phyloP scores from a whole-genome alignment of 352 stramenopile species.

The Pythium aquatile region DNA sequence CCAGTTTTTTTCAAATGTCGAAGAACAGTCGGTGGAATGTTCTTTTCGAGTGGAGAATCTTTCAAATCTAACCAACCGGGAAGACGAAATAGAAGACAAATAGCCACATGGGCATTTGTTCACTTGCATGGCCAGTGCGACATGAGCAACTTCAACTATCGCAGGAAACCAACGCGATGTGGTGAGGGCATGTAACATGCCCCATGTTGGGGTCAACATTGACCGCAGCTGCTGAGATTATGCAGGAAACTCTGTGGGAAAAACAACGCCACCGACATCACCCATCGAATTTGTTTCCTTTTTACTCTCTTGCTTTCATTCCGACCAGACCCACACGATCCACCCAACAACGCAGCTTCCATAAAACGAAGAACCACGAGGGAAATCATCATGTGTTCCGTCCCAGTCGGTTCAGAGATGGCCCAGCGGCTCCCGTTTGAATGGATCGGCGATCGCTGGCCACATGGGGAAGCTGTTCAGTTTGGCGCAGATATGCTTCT shows the following conservation, averaged over 20 bases:
- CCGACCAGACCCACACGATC: too few relatives aligned
- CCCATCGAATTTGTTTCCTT: too few relatives aligned
- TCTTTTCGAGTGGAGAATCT: background rate
- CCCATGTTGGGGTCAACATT: too few relatives aligned
- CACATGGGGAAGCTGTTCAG: conserved; percentile 23
- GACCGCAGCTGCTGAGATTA: too few relatives aligned
- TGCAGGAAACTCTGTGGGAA: background rate
- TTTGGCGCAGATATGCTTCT: conserved; percentile 22
- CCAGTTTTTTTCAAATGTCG: background rate
- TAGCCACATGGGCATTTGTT: background rate
- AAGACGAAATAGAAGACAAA: background rate
- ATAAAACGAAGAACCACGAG: too few relatives aligned
- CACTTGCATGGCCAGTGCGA: background rate
- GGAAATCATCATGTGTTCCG: background rate
- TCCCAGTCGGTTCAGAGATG: conserved; percentile 3
- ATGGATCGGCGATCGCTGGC: background rate
- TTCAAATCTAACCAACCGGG: background rate
- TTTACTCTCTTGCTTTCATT: too few relatives aligned
- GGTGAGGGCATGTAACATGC: too few relatives aligned
- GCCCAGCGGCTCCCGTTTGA: background rate
- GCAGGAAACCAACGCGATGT: background rate
- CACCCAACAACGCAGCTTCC: too few relatives aligned
- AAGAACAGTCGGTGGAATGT: background rate
- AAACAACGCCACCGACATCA: background rate
- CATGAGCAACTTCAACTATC: conserved; percentile 1